These are phyloP conservation scores for Suillus occidentalis DNA, from an alignment of 768 basidiomycete species.

Conservation along the genomic window DNA sequence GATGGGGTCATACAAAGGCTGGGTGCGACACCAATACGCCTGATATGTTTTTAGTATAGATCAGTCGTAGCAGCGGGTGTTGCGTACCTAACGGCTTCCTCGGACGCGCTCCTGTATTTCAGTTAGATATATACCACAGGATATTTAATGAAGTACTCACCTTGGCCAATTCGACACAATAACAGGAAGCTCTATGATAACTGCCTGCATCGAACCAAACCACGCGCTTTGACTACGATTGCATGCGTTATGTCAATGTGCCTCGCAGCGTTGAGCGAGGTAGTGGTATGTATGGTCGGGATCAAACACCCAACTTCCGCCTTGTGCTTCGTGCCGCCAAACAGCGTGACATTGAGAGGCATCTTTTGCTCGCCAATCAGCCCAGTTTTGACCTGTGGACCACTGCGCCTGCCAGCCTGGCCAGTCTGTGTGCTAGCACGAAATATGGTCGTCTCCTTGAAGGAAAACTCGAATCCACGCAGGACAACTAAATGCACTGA, in stretches of 20 bases:
- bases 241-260: constrained; percentile 87
- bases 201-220: constrained; percentile 62
- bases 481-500: constrained; percentile 66
- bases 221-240: constrained; percentile 75
- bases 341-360: constrained; percentile 67
- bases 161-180: constrained; percentile 86
- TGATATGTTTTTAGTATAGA: constrained; percentile 18
- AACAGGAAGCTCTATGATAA: constrained; percentile 75
- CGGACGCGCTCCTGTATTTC: constrained; percentile 59
- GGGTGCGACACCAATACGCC: constrained; percentile 51
- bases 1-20: constrained; percentile 37
- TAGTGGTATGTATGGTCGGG: constrained; percentile 72
- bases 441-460: constrained; percentile 78
- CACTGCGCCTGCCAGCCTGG: constrained; percentile 50
- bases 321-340: constrained; percentile 67
- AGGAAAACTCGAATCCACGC: constrained; percentile 79
- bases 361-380: constrained; percentile 71
- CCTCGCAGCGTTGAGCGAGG: constrained; percentile 77
- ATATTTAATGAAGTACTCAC: constrained; percentile 40
- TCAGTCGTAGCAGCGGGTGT: background rate
- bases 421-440: constrained; percentile 55
- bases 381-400: constrained; percentile 53
- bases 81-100: constrained; percentile 59
- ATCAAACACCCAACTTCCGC: constrained; percentile 74
- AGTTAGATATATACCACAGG: constrained; percentile 5